These are phyloP conservation scores for Hamamelis virginiana DNA, from an alignment of 164 flowering plant genomes.

Conservation along the genomic window DNA sequence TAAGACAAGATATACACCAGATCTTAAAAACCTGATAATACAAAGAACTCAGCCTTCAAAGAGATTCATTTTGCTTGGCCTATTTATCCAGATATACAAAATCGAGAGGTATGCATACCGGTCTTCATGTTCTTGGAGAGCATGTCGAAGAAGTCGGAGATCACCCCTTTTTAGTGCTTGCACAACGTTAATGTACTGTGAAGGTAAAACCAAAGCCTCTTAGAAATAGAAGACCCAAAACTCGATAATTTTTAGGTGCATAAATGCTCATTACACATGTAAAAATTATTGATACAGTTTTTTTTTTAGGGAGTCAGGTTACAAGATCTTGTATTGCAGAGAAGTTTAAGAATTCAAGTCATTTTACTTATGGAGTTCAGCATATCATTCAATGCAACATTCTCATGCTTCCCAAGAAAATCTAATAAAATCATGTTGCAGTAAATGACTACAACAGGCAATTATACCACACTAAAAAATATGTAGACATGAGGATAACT, in stretches of 20 bases:
- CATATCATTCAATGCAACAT: neutral
- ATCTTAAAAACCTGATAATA: constrained; percentile 73
- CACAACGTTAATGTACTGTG: constrained; percentile 69
- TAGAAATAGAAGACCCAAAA: neutral
- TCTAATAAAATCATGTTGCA: neutral
- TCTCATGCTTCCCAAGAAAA: neutral
- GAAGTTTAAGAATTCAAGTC: too few species aligned
- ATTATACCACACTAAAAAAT: neutral
- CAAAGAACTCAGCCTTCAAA: constrained; percentile 5
- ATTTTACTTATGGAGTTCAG: too few species aligned
- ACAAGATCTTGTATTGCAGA: too few species aligned
- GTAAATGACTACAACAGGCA: neutral
- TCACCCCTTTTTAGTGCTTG: constrained; percentile 86
- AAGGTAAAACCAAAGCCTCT: neutral
- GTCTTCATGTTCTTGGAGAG: constrained; percentile 89
- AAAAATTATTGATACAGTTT: too few species aligned
- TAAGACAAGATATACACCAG: constrained; percentile 95
- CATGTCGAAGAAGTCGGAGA: constrained; percentile 82
- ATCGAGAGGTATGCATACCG: constrained; percentile 34
- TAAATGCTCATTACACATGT: neutral
- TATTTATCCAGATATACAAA: constrained; percentile 2
- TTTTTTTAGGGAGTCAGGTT: too few species aligned
- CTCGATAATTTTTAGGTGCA: neutral
- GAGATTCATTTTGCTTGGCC: neutral
- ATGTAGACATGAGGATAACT: neutral